A percentile compares a stretch with the other conserved stretches of the same genome.
These are phyloP conservation scores for Stephania cephalantha DNA, from an alignment of 164 flowering plant genomes.

Conservation along the genomic window DNA sequence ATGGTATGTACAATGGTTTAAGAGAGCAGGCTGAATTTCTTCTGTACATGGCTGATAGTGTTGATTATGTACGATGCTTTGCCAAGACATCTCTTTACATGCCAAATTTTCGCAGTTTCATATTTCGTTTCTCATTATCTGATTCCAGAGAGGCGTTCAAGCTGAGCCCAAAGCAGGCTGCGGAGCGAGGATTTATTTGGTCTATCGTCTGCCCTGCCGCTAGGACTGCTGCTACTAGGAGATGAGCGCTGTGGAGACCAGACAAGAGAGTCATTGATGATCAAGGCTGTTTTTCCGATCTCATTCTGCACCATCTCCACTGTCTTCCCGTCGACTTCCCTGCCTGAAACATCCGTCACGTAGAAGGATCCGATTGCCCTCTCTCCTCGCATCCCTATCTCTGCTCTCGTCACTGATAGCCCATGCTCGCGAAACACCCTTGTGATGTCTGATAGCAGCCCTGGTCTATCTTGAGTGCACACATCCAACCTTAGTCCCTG, in stretches of 20 bases:
- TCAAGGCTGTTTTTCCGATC: slow-evolving; percentile 44
- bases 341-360: slow-evolving; percentile 59
- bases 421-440: slow-evolving; percentile 78
- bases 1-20: no score
- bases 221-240: slow-evolving; percentile 7
- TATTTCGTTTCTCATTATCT: slow-evolving; percentile 20
- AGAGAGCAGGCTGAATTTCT: no score
- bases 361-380: slow-evolving; percentile 61
- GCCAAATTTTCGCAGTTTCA: neutral
- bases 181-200: slow-evolving; percentile 45
- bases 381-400: slow-evolving; percentile 49
- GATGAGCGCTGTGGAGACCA: slow-evolving; percentile 13
- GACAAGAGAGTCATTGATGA: slow-evolving; percentile 24
- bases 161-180: slow-evolving; percentile 65
- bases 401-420: slow-evolving; percentile 57
- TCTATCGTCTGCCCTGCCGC: slow-evolving; percentile 22
- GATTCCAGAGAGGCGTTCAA: slow-evolving; percentile 59
- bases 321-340: slow-evolving; percentile 31
- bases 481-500: slow-evolving; percentile 83
- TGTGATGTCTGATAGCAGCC: slow-evolving; percentile 70
- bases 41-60: no score
- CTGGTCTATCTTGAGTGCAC: slow-evolving; percentile 46
- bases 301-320: slow-evolving; percentile 47
- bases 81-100: neutral
- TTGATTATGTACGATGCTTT: neutral